Percentiles rank a stretch among this genome's conserved stretches.
These are phyloP conservation scores for Ceratorhiza oryzae-sativae DNA, from an alignment of 1,284 basidiomycete genomes.

Conservation along the genomic window DNA sequence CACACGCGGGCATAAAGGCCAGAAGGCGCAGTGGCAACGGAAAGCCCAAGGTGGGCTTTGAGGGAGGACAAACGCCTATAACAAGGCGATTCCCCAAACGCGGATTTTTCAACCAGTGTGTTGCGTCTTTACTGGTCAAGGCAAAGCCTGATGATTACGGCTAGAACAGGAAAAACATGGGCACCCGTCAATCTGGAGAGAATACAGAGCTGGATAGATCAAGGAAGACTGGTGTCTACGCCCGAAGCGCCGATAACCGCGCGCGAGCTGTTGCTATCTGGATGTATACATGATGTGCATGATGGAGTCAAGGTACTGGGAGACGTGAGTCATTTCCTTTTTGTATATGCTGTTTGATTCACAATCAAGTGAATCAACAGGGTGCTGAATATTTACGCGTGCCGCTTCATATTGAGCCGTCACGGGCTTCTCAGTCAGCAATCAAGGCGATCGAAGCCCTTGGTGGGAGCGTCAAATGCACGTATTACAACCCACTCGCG, in stretches of 20 bases:
- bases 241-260: slow-evolving; percentile 89
- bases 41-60: slow-evolving; percentile 84
- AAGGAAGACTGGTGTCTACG: slow-evolving; percentile 79
- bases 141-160: background rate
- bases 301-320: slow-evolving; percentile 93
- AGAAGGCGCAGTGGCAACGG: slow-evolving; percentile 93
- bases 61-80: slow-evolving; percentile 96
- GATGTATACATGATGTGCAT: slow-evolving; percentile 86
- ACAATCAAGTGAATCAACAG: slow-evolving; percentile 56
- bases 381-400: slow-evolving; percentile 72
- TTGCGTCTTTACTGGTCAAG: slow-evolving; percentile 41
- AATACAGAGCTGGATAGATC: slow-evolving; percentile 90
- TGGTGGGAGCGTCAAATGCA: slow-evolving; percentile 87
- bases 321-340: slow-evolving; percentile 60
- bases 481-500: slow-evolving; percentile 90
- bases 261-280: slow-evolving; percentile 80
- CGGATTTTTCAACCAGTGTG: slow-evolving; percentile 89
- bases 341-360: slow-evolving; percentile 30
- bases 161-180: slow-evolving; percentile 74
- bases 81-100: slow-evolving; percentile 92
- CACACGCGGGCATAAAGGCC: slow-evolving; percentile 94
- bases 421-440: slow-evolving; percentile 85
- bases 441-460: slow-evolving; percentile 82
- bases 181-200: slow-evolving; percentile 87
- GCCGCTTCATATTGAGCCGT: slow-evolving; percentile 82